Conservation (phyloP, 2,329 filamentous ascomycete genomes). For the Colletotrichum kahawae region DNA sequence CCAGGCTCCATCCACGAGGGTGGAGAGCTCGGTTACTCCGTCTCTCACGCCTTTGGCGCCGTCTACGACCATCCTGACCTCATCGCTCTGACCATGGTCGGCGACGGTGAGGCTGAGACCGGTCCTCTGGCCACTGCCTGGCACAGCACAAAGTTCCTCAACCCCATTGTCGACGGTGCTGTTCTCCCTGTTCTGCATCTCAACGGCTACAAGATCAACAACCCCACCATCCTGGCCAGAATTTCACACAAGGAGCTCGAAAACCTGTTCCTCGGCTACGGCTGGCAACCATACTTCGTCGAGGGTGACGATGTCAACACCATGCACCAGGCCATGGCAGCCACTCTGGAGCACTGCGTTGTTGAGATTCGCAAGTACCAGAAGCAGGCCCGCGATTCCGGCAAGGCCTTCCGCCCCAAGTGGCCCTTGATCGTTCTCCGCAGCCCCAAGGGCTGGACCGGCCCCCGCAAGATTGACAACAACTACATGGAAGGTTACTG, state of each 20-base stretch:
- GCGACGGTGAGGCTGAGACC: conserved; percentile 83
- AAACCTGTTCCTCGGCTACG: conserved; percentile 73
- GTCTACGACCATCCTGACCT: conserved; percentile 78
- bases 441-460: conserved; percentile 82
- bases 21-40: conserved; percentile 81
- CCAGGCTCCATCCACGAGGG: conserved; percentile 80
- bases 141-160: conserved; percentile 85
- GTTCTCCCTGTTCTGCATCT: conserved; percentile 80
- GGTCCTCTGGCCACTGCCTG: conserved; percentile 79
- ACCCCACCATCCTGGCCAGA: conserved; percentile 75
- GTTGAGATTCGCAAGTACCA: conserved; percentile 72
- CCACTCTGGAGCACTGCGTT: conserved; percentile 75
- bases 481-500: conserved; percentile 79
- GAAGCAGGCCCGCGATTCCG: conserved; percentile 72
- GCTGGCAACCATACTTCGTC: conserved; percentile 82
- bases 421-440: conserved; percentile 84
- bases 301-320: conserved; percentile 74
- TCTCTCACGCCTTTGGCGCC: conserved; percentile 79
- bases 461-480: conserved; percentile 72
- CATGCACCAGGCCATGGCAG: conserved; percentile 85
- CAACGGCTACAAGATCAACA: conserved; percentile 88
- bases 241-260: conserved; percentile 77
- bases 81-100: conserved; percentile 79
- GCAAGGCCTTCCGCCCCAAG: conserved; percentile 70
- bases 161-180: conserved; percentile 78